Evolutionary conservation across 202 grass and related monocot species (phyloP).

Genomic region (Zizania palustris): DNA sequence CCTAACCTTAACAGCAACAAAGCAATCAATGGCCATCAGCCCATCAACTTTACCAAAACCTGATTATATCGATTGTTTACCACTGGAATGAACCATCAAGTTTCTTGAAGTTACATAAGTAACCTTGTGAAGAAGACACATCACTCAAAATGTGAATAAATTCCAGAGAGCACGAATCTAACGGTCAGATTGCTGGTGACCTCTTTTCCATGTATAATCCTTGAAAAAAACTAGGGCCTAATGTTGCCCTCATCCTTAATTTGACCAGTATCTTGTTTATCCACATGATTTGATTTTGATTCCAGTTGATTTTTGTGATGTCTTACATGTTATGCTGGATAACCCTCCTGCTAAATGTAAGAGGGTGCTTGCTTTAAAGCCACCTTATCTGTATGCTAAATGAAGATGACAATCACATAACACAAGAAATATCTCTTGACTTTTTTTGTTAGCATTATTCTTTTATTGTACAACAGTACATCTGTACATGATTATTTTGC

Average conservation of each 20-base stretch:
- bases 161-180: not conserved
- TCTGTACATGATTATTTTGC: not conserved
- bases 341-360: slow-evolving; percentile 2
- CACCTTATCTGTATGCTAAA: not conserved
- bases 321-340: not conserved
- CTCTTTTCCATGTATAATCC: not conserved
- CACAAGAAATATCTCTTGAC: not conserved
- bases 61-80: not conserved
- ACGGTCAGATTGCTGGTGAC: not conserved
- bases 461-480: not conserved
- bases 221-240: not conserved
- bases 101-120: not conserved
- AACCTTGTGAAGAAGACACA: slow-evolving; percentile 3
- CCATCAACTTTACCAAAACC: not conserved
- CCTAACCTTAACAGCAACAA: not conserved
- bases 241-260: not conserved
- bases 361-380: not conserved
- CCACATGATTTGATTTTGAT: slow-evolving; percentile 22
- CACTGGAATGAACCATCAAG: not conserved
- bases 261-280: slow-evolving; percentile 4
- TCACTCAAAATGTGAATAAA: not conserved
- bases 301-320: not conserved
- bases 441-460: slow-evolving; percentile 15
- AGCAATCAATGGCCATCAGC: not conserved
- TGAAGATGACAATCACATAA: not conserved